Base-by-base conservation (phyloP, 2,329 filamentous ascomycete species). In the Aspergillus sojae region DNA sequence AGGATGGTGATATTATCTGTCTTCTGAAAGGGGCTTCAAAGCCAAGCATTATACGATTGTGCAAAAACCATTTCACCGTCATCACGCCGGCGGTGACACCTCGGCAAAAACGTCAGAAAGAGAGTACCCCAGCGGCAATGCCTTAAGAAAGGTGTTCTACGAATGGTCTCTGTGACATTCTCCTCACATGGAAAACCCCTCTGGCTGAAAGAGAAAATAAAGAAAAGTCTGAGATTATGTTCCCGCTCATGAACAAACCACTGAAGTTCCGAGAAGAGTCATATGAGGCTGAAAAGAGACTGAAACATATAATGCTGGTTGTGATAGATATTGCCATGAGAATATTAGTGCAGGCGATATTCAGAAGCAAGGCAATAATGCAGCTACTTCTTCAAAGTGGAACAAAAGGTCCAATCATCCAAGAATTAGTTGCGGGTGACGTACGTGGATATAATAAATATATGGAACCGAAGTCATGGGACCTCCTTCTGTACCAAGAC, bases 261-360 rank as follows among this genome's bases (percentile, higher is more conserved):
- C 23, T 1, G 23, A 23, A 2, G 23, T 23, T 23, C 23, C 23
- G 23, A 23, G 23, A 23, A 23, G 9, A n/a, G 36, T 6, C 0
- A 1, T 9, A 1, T 3, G 26, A 32, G 12, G 26, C 23, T n/a
- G 4, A n/a, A 2, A 52, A n/a, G 10, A 14, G 28, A 9, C 2
- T 28, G 26, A 32, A 26, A 28, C 5, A 26, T 30, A 26, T 6
- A n/a, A 19, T 5, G 7, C 14, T 28, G 14, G 28, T 10, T 7
- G 14, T 52, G 14, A 2, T 52, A 26, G 26, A 32, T 30, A 32
- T 52, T 52, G 48, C 2, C 5, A n/a, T 19, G 16, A 28, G 12
- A 6, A n/a, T 1, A n/a, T 11, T 32, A 10, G 2, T 0, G 26
- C 21, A 5, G 5, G 2, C 0, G 32, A n/a, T 0, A 2, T 11